Conservation (phyloP, 179 eudicot genomes). For the Silene noctiflora region DNA sequence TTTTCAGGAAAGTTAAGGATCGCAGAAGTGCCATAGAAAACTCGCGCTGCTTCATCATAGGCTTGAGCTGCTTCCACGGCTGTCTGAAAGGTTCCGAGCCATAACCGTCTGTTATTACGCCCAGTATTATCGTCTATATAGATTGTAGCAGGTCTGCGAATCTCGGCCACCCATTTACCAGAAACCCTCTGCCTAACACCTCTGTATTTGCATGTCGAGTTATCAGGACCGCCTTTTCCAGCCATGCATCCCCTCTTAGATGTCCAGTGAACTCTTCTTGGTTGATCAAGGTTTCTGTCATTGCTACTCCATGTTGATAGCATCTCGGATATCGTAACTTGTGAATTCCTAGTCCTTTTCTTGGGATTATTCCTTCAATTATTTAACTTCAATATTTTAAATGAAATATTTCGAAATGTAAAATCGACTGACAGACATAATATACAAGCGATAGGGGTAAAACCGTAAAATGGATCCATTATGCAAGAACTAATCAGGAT, state of each 20-base stretch:
- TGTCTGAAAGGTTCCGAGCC: conserved; percentile 47
- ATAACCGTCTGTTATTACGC: conserved; percentile 19
- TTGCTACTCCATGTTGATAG: conserved; percentile 15
- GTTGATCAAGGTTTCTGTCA: background rate
- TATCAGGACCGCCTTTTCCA: conserved; percentile 34
- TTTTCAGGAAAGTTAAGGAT: conserved; percentile 42
- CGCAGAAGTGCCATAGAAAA: conserved; percentile 41
- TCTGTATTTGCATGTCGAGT: conserved; percentile 24
- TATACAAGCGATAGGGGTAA: too few relatives aligned
- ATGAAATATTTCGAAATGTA: too few relatives aligned
- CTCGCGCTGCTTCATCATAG: conserved; percentile 51
- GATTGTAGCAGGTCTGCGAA: conserved; percentile 10
- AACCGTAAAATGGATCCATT: too few relatives aligned
- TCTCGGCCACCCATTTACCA: conserved; percentile 34
- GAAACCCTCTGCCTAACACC: conserved; percentile 31
- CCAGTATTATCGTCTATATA: background rate
- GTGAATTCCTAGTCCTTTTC: conserved; percentile 15
- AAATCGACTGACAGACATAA: too few relatives aligned
- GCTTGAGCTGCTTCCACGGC: conserved; percentile 51
- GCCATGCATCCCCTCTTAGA: conserved; percentile 28
- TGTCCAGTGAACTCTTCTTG: conserved; percentile 2
- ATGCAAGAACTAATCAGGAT: too few relatives aligned
- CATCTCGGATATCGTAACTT: conserved; percentile 6
- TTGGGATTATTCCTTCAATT: conserved; percentile 9
- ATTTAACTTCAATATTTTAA: too few relatives aligned